Base-by-base conservation (phyloP, 768 basidiomycete genomes). In the Auriscalpium microsporum region DNA sequence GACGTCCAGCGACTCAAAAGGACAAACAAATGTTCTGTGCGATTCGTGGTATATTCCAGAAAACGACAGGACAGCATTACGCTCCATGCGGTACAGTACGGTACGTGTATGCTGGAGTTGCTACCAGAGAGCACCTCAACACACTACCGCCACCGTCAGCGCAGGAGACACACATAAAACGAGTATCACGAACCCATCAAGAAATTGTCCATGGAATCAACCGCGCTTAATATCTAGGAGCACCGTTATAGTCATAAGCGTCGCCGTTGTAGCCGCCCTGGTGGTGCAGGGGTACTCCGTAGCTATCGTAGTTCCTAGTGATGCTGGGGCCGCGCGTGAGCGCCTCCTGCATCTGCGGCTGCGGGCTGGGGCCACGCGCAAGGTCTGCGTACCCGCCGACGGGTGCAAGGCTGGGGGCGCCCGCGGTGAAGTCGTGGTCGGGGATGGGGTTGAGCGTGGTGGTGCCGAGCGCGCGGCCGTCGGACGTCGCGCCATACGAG, bases 341-440 rank as follows among this genome's bases (percentile, higher is more conserved):
- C 65, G 50, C 36, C 52, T 84, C 76, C 50, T 76, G 73, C 82
- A 85, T 84, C 56, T 73, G 78, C 16, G 87, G 88, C 58, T 79
- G 78, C 16, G 84, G 81, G 69, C 81, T 86, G 9, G 83, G 74
- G 35, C 86, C 89, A 58, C 89, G 86, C 54, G 87, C 78, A 48
- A 90, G 77, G 66, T 91, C 87, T 48, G 87, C 90, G 63, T 92
- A 92, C 19, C 87, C 87, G 55, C 86, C 88, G 54, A 87, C 81
- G 23, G 86, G 81, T 13, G 83, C 81, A 46, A 84, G 74, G 50
- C 71, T 65, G 14, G 75, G 58, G 23, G 82, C 65, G 23, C 81
- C 82, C 52, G 85, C 77, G 36, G 87, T 87, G 67, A 88, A 89
- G 68, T 91, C 89, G 64, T 90, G 87, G 16, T 88, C 79, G 42